These are phyloP conservation scores for Chondrus crispus DNA, from an alignment of 23 red algal species.

Conservation along the genomic window DNA sequence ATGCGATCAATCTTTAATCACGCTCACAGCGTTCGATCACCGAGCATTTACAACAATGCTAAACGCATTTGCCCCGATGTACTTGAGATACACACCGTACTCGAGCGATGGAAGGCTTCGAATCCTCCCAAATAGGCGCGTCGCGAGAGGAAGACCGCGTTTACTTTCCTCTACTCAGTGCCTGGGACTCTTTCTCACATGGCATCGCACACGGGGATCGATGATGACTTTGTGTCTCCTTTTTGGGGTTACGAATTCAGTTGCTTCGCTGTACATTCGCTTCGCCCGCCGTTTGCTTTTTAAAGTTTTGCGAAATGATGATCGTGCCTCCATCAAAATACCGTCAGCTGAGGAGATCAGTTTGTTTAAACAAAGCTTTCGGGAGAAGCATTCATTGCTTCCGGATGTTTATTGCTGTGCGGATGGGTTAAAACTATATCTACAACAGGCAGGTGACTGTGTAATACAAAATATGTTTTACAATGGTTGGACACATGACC, in stretches of 20 bases:
- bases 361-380: neutral
- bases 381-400: neutral
- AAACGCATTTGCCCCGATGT: neutral
- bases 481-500: constrained; percentile 20
- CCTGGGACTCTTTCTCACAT: neutral
- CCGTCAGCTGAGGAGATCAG: neutral
- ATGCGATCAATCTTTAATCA: constrained; percentile 3
- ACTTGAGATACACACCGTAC: neutral
- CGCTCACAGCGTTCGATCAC: neutral
- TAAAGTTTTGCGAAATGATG: neutral
- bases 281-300: neutral
- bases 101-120: neutral
- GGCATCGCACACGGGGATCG: neutral
- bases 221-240: neutral
- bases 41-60: neutral
- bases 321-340: neutral
- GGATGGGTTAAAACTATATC: constrained; percentile 30
- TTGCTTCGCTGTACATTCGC: neutral
- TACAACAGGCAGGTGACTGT: neutral
- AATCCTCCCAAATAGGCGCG: neutral
- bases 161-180: neutral
- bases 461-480: constrained; percentile 19
- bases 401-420: neutral
- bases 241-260: neutral
- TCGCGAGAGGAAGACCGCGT: neutral